Evolutionary conservation across 2,329 filamentous ascomycete species (phyloP).

Genomic region (Cladosporium sp.): DNA sequence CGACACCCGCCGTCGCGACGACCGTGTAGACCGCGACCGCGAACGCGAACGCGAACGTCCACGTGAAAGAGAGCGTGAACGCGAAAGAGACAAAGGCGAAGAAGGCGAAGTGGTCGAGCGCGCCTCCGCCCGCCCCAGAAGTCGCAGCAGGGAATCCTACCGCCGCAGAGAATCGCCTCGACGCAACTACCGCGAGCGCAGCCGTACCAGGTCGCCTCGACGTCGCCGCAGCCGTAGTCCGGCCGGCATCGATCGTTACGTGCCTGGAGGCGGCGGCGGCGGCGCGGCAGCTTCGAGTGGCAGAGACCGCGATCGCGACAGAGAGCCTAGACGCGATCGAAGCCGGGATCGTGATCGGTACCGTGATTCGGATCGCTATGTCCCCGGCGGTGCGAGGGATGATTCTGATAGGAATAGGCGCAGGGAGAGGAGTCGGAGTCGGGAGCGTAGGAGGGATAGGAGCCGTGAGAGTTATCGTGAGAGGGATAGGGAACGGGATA

Average conservation of each 20-base stretch:
- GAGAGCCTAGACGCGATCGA: neutral
- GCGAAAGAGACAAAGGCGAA: slow-evolving; percentile 12
- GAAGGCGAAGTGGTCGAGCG: slow-evolving; percentile 17
- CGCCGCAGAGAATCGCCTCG: slow-evolving; percentile 8
- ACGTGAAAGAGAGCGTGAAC: slow-evolving; percentile 15
- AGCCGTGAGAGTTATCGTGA: neutral
- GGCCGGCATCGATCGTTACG: slow-evolving; percentile 36
- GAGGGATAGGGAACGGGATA: slow-evolving; percentile 1
- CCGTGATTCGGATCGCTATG: slow-evolving; percentile 30
- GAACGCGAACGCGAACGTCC: slow-evolving; percentile 14
- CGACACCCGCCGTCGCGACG: slow-evolving; percentile 23
- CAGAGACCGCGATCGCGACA: too few species aligned
- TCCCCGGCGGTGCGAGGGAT: slow-evolving; percentile 21
- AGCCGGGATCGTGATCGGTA: slow-evolving; percentile 28
- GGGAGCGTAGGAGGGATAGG: slow-evolving; percentile 13
- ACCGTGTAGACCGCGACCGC: slow-evolving; percentile 21
- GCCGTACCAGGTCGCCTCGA: slow-evolving; percentile 9
- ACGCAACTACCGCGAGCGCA: slow-evolving; percentile 9
- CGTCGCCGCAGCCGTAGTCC: slow-evolving; percentile 14
- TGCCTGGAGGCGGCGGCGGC: slow-evolving; percentile 34
- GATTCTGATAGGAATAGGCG: slow-evolving; percentile 4
- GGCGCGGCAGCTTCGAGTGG: slow-evolving; percentile 5
- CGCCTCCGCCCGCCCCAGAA: slow-evolving; percentile 8
- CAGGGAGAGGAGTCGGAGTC: slow-evolving; percentile 16
- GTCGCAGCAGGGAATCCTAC: slow-evolving; percentile 14